Conservation (phyloP, 805 yeast genomes). For the Hanseniaspora nectarophila region DNA sequence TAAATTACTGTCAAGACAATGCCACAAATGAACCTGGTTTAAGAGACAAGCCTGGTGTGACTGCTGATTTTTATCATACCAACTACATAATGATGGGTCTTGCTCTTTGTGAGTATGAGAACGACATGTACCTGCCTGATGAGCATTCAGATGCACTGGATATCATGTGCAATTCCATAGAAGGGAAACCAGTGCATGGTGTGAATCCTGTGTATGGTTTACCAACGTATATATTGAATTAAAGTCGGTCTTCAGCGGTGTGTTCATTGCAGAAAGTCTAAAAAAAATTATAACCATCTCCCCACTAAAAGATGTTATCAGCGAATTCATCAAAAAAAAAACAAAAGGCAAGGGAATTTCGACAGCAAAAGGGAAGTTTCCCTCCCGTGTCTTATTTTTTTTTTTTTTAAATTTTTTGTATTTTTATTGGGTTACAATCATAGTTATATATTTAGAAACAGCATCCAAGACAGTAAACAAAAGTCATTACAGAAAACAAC, state of each 20-base stretch:
- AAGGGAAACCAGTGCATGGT: conserved; percentile 16
- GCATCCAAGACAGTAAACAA: too few species aligned
- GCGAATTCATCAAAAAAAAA: too few species aligned
- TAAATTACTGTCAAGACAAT: conserved; percentile 59
- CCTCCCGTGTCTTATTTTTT: too few species aligned
- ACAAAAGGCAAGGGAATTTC: too few species aligned
- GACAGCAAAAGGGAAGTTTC: too few species aligned
- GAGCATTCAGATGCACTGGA: not conserved
- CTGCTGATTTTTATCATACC: conserved; percentile 81
- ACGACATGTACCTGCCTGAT: not conserved
- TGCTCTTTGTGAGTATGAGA: conserved; percentile 25
- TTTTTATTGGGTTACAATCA: too few species aligned
- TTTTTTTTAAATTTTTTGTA: too few species aligned
- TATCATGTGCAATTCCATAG: not conserved
- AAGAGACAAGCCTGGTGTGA: conserved; percentile 73
- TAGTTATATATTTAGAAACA: too few species aligned
- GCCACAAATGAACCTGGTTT: conserved; percentile 49
- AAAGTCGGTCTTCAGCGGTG: not conserved
- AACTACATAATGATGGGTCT: conserved; percentile 75
- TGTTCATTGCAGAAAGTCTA: not conserved
- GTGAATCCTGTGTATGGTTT: conserved; percentile 52
- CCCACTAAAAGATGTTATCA: too few species aligned
- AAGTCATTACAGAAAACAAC: too few species aligned
- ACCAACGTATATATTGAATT: conserved; percentile 20
- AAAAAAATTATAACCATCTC: too few species aligned